Base-by-base conservation (phyloP, 2,329 filamentous ascomycete genomes). In the Aspergillus hortae region DNA sequence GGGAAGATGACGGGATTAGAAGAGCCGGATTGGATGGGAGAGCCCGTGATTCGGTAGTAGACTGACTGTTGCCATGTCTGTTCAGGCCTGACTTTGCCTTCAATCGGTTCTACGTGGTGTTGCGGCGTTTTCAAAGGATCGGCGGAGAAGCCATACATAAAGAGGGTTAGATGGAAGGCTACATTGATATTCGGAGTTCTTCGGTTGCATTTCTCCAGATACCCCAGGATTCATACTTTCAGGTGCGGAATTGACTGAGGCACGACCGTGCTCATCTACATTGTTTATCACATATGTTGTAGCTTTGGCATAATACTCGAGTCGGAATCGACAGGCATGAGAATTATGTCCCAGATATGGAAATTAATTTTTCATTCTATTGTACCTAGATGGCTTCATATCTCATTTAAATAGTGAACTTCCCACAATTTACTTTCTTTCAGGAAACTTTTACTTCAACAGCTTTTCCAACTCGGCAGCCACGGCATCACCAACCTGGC, bases 401-500 rank as follows among this genome's bases (percentile, higher is more conserved):
- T 49, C 35, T 53, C 46, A 44, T 48, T 48, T 30, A 46, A 41
- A 9, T 41, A 19, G 11, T 21, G 14, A 25, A 27, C 38, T 47
- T 47, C 23, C 44, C 25, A 9, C 25, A 27, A 7, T 27, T 27
- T 19, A 30, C 27, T 30, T 35, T 44, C 33, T 49, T 14, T 43
- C 7, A 17, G 6, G 9, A 17, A 33, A 33, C 47, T 46, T 61
- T 57, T 68, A 70, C 71, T 80, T 79, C 62, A 94, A 77, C 46
- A 91, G 74, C 71, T 83, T 84, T 70, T 82, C 79, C 53, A 96
- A 75, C 77, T 95, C 86, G 44, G 80, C 81, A 2, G 86, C 85
- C 57, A 96, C 80, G 12, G 89, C 89, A 72, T 96, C 89, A 54
- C 91, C 90, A n/a, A 90, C 87, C 65, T 94, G 84, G 42, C 73